Base-by-base conservation (phyloP, 805 yeast species). In the Ascoidea tarda region DNA sequence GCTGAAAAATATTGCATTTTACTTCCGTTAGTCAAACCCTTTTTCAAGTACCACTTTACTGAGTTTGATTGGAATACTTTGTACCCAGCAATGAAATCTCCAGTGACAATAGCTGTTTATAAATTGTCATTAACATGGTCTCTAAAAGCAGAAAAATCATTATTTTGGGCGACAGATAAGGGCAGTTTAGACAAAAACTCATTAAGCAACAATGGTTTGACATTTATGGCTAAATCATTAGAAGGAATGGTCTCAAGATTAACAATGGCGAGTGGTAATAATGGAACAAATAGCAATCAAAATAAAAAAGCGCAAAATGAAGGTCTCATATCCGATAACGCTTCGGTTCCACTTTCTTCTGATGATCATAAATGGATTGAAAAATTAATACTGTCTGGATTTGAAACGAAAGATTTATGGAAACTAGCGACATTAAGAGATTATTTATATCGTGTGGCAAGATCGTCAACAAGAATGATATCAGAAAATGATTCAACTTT, bases 1-100 rank as follows among this genome's bases (percentile, higher is more conserved):
- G 93, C 97, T 0, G 97, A 93, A 58, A 68, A 79, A 8, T 87
- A 84, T 59, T 91, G 98, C 60, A 74, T 88, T 63, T 67, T 90
- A 5, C 84, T 87, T 55, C 98, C 97, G 0, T 72, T 87, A 44
- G 75, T 93, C 8, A 74, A 87, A 55, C 83, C 87, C 0, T 88
- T 76, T 60, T 76, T 93, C 61, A 79, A 78, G 44, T 83, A 87
- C 62, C 97, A 91, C 58, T 75, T 90, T 1, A 70, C 81, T 1
- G 82, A 76, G 46, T 80, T 87, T 58, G 66, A 75, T 1, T 81
- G 89, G 78, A 77, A 81, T 14, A 72, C 79, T 1, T 65, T 91
- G 47, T 78, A 81, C 54, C 79, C 86, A 4, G 78, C 86, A 58
- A 73, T 84, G 49, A 81, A 83, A 52, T 74, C 74, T 48, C 90